Evolutionary conservation across 306 rosid species (phyloP).

Genomic region (Casuarina cunninghamiana): DNA sequence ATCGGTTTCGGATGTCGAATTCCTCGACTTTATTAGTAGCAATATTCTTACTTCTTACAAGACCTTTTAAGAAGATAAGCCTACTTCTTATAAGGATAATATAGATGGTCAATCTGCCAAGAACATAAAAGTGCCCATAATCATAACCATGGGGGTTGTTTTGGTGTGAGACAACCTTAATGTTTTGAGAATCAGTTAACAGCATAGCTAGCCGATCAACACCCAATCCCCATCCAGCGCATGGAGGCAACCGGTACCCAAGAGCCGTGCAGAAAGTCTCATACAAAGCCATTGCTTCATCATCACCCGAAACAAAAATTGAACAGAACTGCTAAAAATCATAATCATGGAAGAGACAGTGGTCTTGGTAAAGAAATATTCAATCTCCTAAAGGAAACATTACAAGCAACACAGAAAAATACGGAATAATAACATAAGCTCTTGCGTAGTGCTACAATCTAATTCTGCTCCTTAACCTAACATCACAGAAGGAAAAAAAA

Average conservation of each 20-base stretch:
- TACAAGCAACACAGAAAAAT: not conserved
- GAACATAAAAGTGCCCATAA: not conserved
- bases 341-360: not conserved
- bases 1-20: too few species aligned
- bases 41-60: too few species aligned
- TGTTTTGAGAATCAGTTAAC: conserved; percentile 82
- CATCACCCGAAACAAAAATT: conserved; percentile 65
- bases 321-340: not conserved
- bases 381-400: not conserved
- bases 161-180: conserved; percentile 51
- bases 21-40: too few species aligned
- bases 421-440: not conserved
- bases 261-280: conserved; percentile 87
- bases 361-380: not conserved
- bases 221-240: conserved; percentile 97
- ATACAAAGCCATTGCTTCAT: conserved; percentile 91
- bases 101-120: not conserved
- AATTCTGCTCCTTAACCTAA: not conserved
- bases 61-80: too few species aligned
- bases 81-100: not conserved
- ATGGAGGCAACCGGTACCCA: conserved; percentile 93
- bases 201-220: conserved; percentile 81
- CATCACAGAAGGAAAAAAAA: too few species aligned
- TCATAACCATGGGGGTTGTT: too few species aligned
- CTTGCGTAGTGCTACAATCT: not conserved